These are phyloP conservation scores for Penicillium waksmanii DNA, from an alignment of 495 filamentous ascomycete species.

Conservation along the genomic window DNA sequence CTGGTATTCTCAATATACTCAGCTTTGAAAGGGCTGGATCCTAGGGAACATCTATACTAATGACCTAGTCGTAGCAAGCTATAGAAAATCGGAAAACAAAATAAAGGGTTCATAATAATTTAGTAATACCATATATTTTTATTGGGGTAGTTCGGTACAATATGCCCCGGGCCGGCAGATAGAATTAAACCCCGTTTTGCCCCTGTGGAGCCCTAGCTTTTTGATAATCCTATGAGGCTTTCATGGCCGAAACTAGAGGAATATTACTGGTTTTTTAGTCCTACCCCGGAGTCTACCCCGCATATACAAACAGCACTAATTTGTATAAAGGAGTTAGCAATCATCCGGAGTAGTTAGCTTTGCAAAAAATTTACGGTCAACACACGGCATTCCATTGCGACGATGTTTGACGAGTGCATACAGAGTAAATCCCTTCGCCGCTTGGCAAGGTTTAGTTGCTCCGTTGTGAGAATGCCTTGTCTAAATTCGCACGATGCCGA, in stretches of 20 bases:
- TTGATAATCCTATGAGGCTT: background rate
- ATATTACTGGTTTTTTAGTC: background rate
- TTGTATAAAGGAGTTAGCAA: background rate
- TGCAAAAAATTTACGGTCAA: background rate
- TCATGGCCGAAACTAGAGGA: background rate
- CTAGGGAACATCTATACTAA: no score
- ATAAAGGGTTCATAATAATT: no score
- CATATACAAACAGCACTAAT: background rate
- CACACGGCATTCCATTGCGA: background rate
- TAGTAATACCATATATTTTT: no score
- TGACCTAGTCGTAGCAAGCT: no score
- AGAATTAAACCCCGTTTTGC: background rate
- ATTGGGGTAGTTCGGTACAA: background rate
- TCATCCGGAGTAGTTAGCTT: background rate
- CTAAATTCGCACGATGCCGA: background rate
- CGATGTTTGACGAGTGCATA: slow-evolving; percentile 14
- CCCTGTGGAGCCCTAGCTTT: background rate
- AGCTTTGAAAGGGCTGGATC: no score
- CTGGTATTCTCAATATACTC: no score
- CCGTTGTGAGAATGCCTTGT: slow-evolving; percentile 1
- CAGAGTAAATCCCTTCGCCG: slow-evolving; percentile 10
- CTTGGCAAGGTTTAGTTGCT: slow-evolving; percentile 13
- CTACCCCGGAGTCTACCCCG: background rate
- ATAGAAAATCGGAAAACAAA: no score
- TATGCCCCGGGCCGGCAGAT: background rate